phyloP scores from a whole-genome alignment of 2,329 filamentous ascomycete species.

The Geosmithia putterillii region DNA sequence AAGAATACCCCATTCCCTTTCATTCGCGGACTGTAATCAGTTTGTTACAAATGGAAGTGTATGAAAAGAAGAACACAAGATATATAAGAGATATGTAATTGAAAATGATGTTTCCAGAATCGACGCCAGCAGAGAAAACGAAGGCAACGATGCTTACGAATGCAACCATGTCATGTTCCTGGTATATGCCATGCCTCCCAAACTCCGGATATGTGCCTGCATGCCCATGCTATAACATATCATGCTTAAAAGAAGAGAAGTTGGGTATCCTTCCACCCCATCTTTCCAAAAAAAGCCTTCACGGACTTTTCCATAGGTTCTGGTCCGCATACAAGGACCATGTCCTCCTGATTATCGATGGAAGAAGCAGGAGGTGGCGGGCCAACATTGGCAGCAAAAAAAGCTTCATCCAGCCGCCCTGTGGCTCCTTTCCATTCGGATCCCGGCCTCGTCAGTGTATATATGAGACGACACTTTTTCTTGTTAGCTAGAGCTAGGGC shows the following conservation, averaged over 20 bases:
- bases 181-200: neutral
- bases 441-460: conserved; percentile 54
- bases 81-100: neutral
- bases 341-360: conserved; percentile 24
- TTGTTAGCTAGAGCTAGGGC: conserved; percentile 37
- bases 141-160: neutral
- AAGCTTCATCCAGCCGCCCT: conserved; percentile 51
- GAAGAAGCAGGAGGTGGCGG: conserved; percentile 16
- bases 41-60: no score
- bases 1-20: no score
- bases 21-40: no score
- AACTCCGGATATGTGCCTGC: neutral
- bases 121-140: neutral
- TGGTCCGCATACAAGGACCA: conserved; percentile 75
- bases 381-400: conserved; percentile 49
- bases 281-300: neutral
- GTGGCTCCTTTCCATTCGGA: conserved; percentile 54
- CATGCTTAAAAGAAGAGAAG: conserved; percentile 10
- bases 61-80: no score
- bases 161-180: neutral
- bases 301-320: conserved; percentile 47
- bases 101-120: neutral
- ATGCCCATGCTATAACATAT: neutral
- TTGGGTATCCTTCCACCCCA: conserved; percentile 9
- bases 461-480: conserved; percentile 49